Evolutionary conservation across 2,329 filamentous ascomycete species (phyloP).

Genomic region (Fusarium graminum): DNA sequence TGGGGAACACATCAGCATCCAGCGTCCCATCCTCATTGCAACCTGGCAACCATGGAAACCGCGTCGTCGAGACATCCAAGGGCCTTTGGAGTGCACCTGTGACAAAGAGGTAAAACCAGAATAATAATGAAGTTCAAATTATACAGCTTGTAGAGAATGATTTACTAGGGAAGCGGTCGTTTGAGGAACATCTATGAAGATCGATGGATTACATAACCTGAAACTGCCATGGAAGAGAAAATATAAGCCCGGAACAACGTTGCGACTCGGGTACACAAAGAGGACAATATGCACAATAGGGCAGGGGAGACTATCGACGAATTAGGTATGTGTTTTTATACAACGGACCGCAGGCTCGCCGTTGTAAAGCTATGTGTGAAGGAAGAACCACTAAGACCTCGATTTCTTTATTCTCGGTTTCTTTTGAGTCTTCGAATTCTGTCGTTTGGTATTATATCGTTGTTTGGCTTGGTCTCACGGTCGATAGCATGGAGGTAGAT

Average conservation of each 20-base stretch:
- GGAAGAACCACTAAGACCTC: constrained; percentile 13
- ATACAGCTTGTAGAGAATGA: neutral
- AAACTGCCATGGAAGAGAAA: neutral
- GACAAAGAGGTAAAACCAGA: constrained; percentile 44
- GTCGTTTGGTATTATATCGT: constrained; percentile 10
- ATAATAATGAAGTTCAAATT: constrained; percentile 1
- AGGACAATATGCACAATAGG: constrained; percentile 1
- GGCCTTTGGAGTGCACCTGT: constrained; percentile 68
- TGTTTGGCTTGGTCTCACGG: constrained; percentile 6
- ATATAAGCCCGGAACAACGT: neutral
- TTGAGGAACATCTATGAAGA: constrained; percentile 16
- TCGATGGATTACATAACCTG: constrained; percentile 10
- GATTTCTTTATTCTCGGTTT: constrained; percentile 12
- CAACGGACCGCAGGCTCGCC: constrained; percentile 38
- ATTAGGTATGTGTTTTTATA: constrained; percentile 15
- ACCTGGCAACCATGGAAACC: constrained; percentile 67
- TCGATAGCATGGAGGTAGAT: constrained; percentile 32
- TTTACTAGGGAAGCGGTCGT: neutral
- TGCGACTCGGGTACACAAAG: constrained; percentile 5
- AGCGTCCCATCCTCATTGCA: constrained; percentile 65
- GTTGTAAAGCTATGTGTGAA: constrained; percentile 15
- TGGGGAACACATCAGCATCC: constrained; percentile 59
- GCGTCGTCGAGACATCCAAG: constrained; percentile 72
- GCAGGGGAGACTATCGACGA: constrained; percentile 6
- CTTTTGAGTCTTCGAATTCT: neutral